These are phyloP conservation scores for Chalaropsis ovoidea DNA, from an alignment of 2,329 filamentous ascomycete genomes.

Conservation along the genomic window DNA sequence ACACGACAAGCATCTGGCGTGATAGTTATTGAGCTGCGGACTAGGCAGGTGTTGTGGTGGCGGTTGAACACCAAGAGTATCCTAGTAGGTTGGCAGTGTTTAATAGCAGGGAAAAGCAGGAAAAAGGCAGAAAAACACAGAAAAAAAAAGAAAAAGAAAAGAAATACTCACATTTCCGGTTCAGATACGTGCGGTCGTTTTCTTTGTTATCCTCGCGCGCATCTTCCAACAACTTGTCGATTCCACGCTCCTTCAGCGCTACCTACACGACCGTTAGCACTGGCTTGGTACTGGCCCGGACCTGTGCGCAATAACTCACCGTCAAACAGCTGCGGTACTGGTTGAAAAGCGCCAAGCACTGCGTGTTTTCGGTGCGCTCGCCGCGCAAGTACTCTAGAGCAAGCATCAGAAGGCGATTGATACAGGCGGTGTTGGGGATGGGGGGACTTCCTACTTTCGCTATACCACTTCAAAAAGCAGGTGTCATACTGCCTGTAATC, in stretches of 20 bases:
- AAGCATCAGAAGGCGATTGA: constrained; percentile 15
- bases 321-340: constrained; percentile 79
- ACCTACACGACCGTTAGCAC: constrained; percentile 42
- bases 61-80: not conserved
- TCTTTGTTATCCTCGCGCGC: constrained; percentile 83
- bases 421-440: not conserved
- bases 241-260: constrained; percentile 77
- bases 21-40: no score
- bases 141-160: no score
- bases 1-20: no score
- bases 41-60: no score
- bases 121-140: not conserved
- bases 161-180: constrained; percentile 34
- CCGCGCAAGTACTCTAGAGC: constrained; percentile 75
- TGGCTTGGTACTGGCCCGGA: not conserved
- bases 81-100: no score
- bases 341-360: constrained; percentile 77
- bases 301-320: constrained; percentile 41
- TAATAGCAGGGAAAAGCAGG: not conserved
- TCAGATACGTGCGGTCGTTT: constrained; percentile 51
- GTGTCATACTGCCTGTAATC: constrained; percentile 73
- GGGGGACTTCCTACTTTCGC: constrained; percentile 61
- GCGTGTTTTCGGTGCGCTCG: constrained; percentile 66
- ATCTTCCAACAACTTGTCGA: constrained; percentile 86
- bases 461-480: constrained; percentile 99